Percentiles rank a stretch among this genome's conserved stretches.
Evolutionary conservation across 2,329 filamentous ascomycete species (phyloP).

Genomic region (Epichloe gansuensis): DNA sequence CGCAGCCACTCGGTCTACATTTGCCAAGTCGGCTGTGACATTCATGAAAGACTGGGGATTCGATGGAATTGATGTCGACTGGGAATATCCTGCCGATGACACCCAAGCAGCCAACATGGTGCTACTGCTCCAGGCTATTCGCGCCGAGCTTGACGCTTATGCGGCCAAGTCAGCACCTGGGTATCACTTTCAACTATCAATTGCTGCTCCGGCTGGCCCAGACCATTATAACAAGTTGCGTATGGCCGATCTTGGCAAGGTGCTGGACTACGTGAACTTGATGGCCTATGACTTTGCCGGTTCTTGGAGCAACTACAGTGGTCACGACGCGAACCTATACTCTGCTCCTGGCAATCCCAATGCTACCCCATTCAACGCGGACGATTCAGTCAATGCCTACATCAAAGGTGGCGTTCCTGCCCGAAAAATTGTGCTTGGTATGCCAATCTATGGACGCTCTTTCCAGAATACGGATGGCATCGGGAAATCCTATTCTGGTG

Average conservation of each 20-base stretch:
- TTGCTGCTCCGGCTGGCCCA: conserved; percentile 38
- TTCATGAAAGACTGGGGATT: conserved; percentile 62
- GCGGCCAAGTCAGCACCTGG: conserved; percentile 28
- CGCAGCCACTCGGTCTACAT: conserved; percentile 45
- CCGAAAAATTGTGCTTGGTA: conserved; percentile 60
- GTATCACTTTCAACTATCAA: conserved; percentile 41
- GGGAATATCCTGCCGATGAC: conserved; percentile 25
- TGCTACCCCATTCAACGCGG: conserved; percentile 57
- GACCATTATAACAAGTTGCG: conserved; percentile 35
- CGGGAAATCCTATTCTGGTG: conserved; percentile 48
- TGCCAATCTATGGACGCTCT: conserved; percentile 44
- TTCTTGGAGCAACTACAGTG: conserved; percentile 51
- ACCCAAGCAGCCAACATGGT: conserved; percentile 31
- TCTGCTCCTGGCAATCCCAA: conserved; percentile 36
- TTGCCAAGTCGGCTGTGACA: conserved; percentile 55
- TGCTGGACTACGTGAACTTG: conserved; percentile 47
- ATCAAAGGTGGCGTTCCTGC: conserved; percentile 46
- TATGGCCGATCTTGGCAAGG: conserved; percentile 31
- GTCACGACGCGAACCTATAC: conserved; percentile 63
- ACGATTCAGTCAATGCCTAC: conserved; percentile 54
- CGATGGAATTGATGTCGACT: conserved; percentile 33
- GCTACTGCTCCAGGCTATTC: conserved; percentile 30
- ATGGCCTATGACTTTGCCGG: conserved; percentile 71
- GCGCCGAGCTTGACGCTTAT: conserved; percentile 35
- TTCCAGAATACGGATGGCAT: conserved; percentile 42